phyloP scores from a whole-genome alignment of 2,329 filamentous ascomycete genomes.

The Teratosphaeria nubilosa region DNA sequence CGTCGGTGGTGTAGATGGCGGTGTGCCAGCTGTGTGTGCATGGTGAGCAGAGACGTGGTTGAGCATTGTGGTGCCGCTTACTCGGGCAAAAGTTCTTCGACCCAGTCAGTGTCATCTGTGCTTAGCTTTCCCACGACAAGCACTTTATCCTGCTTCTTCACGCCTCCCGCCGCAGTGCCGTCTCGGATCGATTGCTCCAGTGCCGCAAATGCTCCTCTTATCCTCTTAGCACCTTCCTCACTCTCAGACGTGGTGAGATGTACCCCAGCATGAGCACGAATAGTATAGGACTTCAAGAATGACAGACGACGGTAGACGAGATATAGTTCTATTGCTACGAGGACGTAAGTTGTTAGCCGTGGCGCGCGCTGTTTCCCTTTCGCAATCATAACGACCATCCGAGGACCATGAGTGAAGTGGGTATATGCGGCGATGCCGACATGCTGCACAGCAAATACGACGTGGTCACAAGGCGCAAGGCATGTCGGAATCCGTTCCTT shows the following conservation, averaged over 20 bases:
- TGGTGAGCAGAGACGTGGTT: not conserved
- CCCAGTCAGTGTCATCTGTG: not conserved
- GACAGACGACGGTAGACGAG: not conserved
- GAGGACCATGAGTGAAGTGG: not conserved
- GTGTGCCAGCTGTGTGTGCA: not conserved
- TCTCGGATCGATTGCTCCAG: not conserved
- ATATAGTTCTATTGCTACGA: not conserved
- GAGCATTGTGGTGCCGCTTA: not conserved
- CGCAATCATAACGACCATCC: not conserved
- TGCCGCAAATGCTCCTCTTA: not conserved
- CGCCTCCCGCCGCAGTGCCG: not conserved
- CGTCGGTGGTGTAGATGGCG: not conserved
- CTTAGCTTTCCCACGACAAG: constrained; percentile 1
- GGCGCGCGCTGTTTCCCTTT: not conserved
- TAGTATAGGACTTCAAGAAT: not conserved
- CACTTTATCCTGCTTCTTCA: not conserved
- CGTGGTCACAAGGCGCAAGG: not conserved
- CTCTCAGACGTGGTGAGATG: not conserved
- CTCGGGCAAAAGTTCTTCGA: not conserved
- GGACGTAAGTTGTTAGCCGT: not conserved
- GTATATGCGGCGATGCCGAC: not conserved
- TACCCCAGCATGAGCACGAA: not conserved
- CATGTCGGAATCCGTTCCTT: not conserved
- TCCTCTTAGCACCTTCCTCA: not conserved
- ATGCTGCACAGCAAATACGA: not conserved